Percentiles rank a stretch among this genome's conserved stretches.
These are phyloP conservation scores for Phytophthora agathidicida DNA, from an alignment of 352 stramenopile genomes.

Conservation along the genomic window DNA sequence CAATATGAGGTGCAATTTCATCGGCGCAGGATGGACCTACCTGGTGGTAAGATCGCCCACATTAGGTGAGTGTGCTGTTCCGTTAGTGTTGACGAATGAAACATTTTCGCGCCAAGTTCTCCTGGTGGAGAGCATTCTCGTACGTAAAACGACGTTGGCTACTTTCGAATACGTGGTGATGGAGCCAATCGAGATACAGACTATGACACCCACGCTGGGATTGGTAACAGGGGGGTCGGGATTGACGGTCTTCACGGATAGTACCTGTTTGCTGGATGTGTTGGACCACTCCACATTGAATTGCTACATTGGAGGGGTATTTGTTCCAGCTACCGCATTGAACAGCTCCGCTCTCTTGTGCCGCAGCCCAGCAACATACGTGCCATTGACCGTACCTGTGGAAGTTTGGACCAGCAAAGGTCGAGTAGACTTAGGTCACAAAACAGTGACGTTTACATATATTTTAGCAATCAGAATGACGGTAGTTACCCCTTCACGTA, in stretches of 20 bases:
- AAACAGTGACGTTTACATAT: slow-evolving; percentile 16
- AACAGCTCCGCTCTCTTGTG: slow-evolving; percentile 36
- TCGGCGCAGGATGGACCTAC: slow-evolving; percentile 20
- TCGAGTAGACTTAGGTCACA: slow-evolving; percentile 3
- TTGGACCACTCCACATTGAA: slow-evolving; percentile 20
- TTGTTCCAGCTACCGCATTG: slow-evolving; percentile 20
- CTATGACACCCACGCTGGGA: slow-evolving; percentile 17
- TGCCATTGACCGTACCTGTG: slow-evolving; percentile 32
- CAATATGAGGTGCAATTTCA: slow-evolving; percentile 35
- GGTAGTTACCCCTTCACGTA: slow-evolving; percentile 16
- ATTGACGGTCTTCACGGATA: slow-evolving; percentile 33
- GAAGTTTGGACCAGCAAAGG: slow-evolving; percentile 21
- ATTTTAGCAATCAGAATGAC: slow-evolving; percentile 26
- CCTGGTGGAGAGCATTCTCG: slow-evolving; percentile 28
- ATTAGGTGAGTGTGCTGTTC: slow-evolving; percentile 12
- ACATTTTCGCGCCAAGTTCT: slow-evolving; percentile 18
- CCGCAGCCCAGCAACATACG: slow-evolving; percentile 21
- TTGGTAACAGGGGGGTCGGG: slow-evolving; percentile 24
- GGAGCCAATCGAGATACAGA: slow-evolving; percentile 27
- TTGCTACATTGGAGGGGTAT: slow-evolving; percentile 36
- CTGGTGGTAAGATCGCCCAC: slow-evolving; percentile 16
- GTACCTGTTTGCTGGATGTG: slow-evolving; percentile 18
- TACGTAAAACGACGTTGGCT: slow-evolving; percentile 18
- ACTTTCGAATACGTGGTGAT: slow-evolving; percentile 29
- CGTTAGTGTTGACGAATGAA: slow-evolving; percentile 25